These are phyloP conservation scores for Boletus reticulatus DNA, from an alignment of 768 basidiomycete species.

Conservation along the genomic window DNA sequence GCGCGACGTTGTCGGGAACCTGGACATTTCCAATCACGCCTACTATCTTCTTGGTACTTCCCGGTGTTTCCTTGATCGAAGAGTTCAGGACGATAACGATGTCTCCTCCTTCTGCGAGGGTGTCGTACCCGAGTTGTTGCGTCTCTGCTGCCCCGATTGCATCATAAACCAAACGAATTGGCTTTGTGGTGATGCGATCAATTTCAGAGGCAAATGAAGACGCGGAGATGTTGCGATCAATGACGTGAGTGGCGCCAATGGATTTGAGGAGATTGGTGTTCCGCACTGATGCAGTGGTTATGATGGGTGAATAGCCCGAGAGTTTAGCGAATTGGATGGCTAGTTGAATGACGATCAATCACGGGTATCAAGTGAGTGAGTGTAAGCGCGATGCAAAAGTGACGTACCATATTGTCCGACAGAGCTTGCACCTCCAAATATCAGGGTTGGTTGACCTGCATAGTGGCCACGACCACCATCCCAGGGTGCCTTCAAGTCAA, in stretches of 20 bases:
- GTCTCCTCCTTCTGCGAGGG: slow-evolving; percentile 31
- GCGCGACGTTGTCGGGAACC: slow-evolving; percentile 5
- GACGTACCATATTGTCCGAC: slow-evolving; percentile 38
- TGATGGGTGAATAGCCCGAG: slow-evolving; percentile 37
- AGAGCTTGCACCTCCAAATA: slow-evolving; percentile 38
- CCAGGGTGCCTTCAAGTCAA: slow-evolving; percentile 35
- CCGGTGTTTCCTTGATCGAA: slow-evolving; percentile 10
- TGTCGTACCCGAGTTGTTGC: slow-evolving; percentile 32
- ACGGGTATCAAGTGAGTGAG: not conserved
- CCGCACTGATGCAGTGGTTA: slow-evolving; percentile 39
- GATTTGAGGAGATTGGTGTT: slow-evolving; percentile 33
- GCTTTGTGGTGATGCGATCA: slow-evolving; percentile 7
- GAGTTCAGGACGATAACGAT: slow-evolving; percentile 13
- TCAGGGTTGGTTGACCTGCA: slow-evolving; percentile 31
- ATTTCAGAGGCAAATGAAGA: slow-evolving; percentile 15
- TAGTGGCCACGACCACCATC: slow-evolving; percentile 29
- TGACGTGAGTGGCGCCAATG: slow-evolving; percentile 38
- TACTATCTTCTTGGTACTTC: slow-evolving; percentile 18
- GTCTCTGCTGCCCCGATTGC: slow-evolving; percentile 29
- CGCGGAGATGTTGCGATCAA: slow-evolving; percentile 28
- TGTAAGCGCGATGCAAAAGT: slow-evolving; percentile 17
- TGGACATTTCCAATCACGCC: slow-evolving; percentile 11
- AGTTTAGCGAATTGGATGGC: slow-evolving; percentile 36
- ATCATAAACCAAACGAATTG: slow-evolving; percentile 23
- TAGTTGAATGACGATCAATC: not conserved